A percentile compares a stretch with the other conserved stretches of the same genome.
Evolutionary conservation across 768 basidiomycete species (phyloP).

Genomic region (Wakefieldia striispora): DNA sequence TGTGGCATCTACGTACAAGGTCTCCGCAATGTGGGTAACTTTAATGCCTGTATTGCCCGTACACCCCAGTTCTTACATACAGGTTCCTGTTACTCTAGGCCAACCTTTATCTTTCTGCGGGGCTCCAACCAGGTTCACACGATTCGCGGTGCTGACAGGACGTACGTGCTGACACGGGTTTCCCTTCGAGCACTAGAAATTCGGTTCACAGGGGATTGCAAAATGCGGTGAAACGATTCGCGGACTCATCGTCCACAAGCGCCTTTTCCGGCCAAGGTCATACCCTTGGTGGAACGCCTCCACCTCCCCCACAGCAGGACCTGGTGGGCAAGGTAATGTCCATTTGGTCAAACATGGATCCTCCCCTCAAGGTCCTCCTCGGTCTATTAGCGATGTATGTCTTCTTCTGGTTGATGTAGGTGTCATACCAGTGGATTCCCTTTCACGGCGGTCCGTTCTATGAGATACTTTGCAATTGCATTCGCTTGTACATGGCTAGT

Average conservation of each 20-base stretch:
- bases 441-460: not conserved
- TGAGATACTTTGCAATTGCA: not conserved
- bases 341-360: conserved; percentile 51
- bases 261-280: conserved; percentile 74
- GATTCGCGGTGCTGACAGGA: conserved; percentile 68
- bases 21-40: conserved; percentile 67
- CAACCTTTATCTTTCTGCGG: conserved; percentile 78
- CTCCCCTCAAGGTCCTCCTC: conserved; percentile 65
- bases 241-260: conserved; percentile 36
- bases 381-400: conserved; percentile 63
- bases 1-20: conserved; percentile 58
- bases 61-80: not conserved
- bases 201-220: conserved; percentile 53
- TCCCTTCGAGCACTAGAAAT: conserved; percentile 2
- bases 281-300: conserved; percentile 54
- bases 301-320: conserved; percentile 36
- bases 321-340: conserved; percentile 34
- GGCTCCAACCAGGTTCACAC: conserved; percentile 64
- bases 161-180: conserved; percentile 40
- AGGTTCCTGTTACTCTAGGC: conserved; percentile 48
- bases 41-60: not conserved
- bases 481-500: not conserved
- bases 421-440: not conserved
- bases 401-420: conserved; percentile 46
- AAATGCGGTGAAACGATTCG: conserved; percentile 52